Evolutionary conservation across 768 basidiomycete genomes (phyloP).

Genomic region (Tulasnella sp.): DNA sequence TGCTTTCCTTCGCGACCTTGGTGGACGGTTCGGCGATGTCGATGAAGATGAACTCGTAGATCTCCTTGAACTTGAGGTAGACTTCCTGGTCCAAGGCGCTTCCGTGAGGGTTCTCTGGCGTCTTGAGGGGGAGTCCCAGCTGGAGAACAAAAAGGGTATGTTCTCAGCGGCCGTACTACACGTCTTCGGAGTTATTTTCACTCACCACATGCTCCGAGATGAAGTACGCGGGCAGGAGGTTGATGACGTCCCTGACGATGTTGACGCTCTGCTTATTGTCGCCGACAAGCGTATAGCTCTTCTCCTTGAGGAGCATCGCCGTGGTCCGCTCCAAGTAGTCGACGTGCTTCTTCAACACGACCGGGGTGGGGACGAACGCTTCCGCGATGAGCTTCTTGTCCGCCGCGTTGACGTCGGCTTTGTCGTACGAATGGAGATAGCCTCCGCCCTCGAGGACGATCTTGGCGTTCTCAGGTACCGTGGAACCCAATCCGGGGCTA

Average conservation of each 20-base stretch:
- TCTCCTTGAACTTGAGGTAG: conserved; percentile 34
- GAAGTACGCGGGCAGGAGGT: conserved; percentile 69
- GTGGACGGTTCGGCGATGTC: conserved; percentile 50
- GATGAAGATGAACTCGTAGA: conserved; percentile 32
- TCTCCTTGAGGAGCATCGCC: conserved; percentile 55
- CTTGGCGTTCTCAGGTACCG: neutral
- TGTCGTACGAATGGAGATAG: conserved; percentile 5
- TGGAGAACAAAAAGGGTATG: neutral
- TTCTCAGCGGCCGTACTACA: neutral
- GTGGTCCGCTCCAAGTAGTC: conserved; percentile 51
- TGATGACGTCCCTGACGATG: conserved; percentile 69
- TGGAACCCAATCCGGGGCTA: conserved; percentile 6
- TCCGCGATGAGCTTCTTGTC: conserved; percentile 14
- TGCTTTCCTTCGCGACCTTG: conserved; percentile 59
- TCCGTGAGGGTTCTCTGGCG: conserved; percentile 33
- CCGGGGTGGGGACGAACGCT: neutral
- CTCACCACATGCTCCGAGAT: conserved; percentile 68
- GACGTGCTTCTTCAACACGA: conserved; percentile 36
- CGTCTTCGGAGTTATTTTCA: neutral
- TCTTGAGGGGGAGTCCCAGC: conserved; percentile 37
- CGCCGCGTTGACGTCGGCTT: neutral
- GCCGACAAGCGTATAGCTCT: conserved; percentile 64
- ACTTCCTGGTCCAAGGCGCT: conserved; percentile 34
- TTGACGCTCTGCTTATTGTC: conserved; percentile 60
- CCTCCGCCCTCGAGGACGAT: conserved; percentile 22